phyloP scores from a whole-genome alignment of 805 yeast species.

The Yarrowia sp. region DNA sequence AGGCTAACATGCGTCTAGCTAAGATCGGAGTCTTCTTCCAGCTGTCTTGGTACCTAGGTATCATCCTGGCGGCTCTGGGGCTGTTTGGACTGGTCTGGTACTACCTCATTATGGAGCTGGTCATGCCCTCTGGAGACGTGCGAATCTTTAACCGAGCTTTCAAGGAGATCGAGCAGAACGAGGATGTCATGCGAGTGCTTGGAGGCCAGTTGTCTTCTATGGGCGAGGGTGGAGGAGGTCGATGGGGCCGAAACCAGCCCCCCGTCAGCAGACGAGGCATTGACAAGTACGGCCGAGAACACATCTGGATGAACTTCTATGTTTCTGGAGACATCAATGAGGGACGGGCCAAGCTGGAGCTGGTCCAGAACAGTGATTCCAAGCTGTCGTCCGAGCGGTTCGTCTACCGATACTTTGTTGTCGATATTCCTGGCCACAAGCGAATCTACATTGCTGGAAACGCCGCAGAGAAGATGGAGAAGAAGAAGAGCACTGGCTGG shows the following conservation, averaged over 20 bases:
- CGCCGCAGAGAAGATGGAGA: constrained; percentile 31
- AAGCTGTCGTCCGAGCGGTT: constrained; percentile 33
- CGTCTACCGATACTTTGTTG: constrained; percentile 65
- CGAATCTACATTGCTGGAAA: constrained; percentile 52
- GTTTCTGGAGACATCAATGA: constrained; percentile 65
- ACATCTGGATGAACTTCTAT: constrained; percentile 77
- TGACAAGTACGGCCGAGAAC: constrained; percentile 76
- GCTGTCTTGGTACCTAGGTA: constrained; percentile 36
- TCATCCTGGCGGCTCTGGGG: constrained; percentile 39
- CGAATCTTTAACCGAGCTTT: constrained; percentile 86
- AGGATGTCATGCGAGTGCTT: constrained; percentile 54
- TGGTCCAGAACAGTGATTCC: constrained; percentile 41
- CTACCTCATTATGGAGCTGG: constrained; percentile 71
- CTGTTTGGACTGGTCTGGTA: constrained; percentile 57
- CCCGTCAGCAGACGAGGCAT: constrained; percentile 56
- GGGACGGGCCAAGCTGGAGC: constrained; percentile 77
- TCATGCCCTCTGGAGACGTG: constrained; percentile 89
- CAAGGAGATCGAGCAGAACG: constrained; percentile 65
- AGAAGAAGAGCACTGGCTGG: constrained; percentile 51
- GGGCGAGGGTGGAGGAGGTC: constrained; percentile 67
- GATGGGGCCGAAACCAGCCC: constrained; percentile 88
- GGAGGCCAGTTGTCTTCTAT: constrained; percentile 71
- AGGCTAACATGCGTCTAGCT: constrained; percentile 28
- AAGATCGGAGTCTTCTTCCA: constrained; percentile 33
- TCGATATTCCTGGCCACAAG: constrained; percentile 69